A percentile compares a stretch with the other conserved stretches of the same genome.
These are phyloP conservation scores for Tilletia indica DNA, from an alignment of 1,284 basidiomycete genomes.

Conservation along the genomic window DNA sequence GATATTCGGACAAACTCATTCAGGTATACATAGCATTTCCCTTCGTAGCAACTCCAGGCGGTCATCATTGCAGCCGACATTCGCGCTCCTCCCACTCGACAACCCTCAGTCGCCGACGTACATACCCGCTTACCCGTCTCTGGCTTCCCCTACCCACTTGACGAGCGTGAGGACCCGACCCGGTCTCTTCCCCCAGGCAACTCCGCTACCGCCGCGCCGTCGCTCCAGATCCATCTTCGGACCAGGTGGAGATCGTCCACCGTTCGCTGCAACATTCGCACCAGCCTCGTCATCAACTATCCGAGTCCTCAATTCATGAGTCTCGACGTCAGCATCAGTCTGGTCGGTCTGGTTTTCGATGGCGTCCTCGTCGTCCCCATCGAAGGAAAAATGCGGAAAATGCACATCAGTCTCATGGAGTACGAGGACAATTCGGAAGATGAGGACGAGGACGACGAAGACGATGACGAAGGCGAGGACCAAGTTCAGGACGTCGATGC, in stretches of 20 bases:
- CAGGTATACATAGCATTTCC: no score
- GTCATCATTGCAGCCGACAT: conserved; percentile 56
- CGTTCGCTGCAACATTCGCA: conserved; percentile 69
- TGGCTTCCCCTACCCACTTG: conserved; percentile 24
- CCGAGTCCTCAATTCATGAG: conserved; percentile 92
- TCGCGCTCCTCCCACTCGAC: conserved; percentile 73
- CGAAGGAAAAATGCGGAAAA: conserved; percentile 71
- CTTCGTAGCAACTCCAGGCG: not conserved
- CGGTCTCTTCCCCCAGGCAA: conserved; percentile 2
- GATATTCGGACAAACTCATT: no score
- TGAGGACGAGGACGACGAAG: conserved; percentile 13
- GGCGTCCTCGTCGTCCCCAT: conserved; percentile 88
- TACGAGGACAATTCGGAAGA: conserved; percentile 30
- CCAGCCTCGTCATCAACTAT: conserved; percentile 91
- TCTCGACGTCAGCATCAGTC: conserved; percentile 83
- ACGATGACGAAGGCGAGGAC: conserved; percentile 59
- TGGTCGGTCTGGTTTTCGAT: conserved; percentile 81
- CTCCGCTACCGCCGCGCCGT: conserved; percentile 4
- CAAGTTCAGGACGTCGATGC: not conserved
- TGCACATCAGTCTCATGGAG: conserved; percentile 85
- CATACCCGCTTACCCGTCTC: conserved; percentile 33
- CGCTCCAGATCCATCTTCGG: conserved; percentile 14
- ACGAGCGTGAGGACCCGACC: conserved; percentile 22
- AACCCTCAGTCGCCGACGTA: conserved; percentile 58
- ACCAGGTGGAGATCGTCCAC: conserved; percentile 44